Evolutionary conservation across 2,329 filamentous ascomycete species (phyloP), one percentile per base, ranked within the genome.

Genomic region (Fusarium staphyleae): DNA sequence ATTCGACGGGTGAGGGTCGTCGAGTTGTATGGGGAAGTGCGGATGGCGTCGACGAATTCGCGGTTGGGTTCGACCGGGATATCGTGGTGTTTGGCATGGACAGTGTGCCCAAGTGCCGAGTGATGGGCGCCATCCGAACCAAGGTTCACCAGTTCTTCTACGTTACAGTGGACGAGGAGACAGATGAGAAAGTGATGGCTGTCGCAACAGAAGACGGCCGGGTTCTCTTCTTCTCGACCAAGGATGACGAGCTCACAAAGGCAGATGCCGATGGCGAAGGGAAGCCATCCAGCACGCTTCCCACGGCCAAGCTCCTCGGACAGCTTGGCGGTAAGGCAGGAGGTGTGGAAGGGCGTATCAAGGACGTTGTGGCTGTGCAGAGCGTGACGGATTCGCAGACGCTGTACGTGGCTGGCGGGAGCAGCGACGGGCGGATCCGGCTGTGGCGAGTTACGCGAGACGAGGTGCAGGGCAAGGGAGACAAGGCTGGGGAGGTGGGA

Each of bases 131-230:
- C 33, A 83, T 86, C 1, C 79, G 80, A 62, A 92, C 87, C 14
- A 98, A 97, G 77, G 77, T 98, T 18, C 93, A 97, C 70, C 85
- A 93, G 67, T 80, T 97, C 60, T 78, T 79, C 51, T 96, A 96
- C 71, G 68, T 96, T 28, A 71, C 79, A 24, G 69, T 82, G 15
- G 82, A 86, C 13, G 69, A 70, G 28, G 70, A 69, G 41, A 54
- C 56, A 6, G 66, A 65, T 29, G 69, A 74, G n/a, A 70, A 72
- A 7, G 72, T 93, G 5, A 74, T 98, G 34, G 87, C 88, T 1
- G 79, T 95, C 1, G 91, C 91, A 2, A 97, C 95, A 0, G 95
- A 98, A 71, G 93, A 98, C 70, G 95, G 95, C 1, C 82, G 90
- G 45, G 82, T 98, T 29, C 69, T 96, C 44, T 91, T 98, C 72